Percentiles rank a stretch among this genome's conserved stretches.
Evolutionary conservation across 768 basidiomycete species (phyloP).

Genomic region (Amyloporia xantha): DNA sequence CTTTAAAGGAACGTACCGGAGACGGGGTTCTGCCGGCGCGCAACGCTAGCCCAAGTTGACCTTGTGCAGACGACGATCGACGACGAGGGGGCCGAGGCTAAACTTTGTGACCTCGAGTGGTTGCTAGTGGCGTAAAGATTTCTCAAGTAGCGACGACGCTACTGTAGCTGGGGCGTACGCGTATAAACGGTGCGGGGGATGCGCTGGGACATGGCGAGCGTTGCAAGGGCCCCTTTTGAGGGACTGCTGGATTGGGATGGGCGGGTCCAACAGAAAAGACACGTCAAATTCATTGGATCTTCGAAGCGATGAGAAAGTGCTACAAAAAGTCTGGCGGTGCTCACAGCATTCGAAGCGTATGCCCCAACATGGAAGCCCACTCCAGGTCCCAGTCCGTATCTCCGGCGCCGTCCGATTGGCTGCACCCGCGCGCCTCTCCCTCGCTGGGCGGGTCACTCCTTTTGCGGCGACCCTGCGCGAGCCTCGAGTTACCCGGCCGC

Average conservation of each 20-base stretch:
- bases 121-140: background rate
- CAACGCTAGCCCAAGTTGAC: background rate
- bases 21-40: background rate
- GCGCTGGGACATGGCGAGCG: background rate
- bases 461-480: background rate
- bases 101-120: background rate
- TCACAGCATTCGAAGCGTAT: background rate
- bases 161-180: too few relatives aligned
- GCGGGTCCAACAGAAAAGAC: background rate
- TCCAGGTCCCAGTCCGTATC: background rate
- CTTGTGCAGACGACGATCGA: background rate
- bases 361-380: background rate
- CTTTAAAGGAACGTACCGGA: background rate
- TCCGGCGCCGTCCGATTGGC: background rate
- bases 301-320: constrained; percentile 1
- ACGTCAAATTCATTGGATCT: constrained; percentile 1
- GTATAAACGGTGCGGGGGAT: too few relatives aligned
- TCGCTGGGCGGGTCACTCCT: background rate
- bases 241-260: background rate
- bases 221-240: background rate
- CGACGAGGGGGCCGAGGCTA: background rate
- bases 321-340: background rate
- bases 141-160: background rate
- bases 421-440: background rate
- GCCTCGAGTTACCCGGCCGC: too few relatives aligned